These are phyloP conservation scores for Melampsora larici-populina DNA, from an alignment of 1,284 basidiomycete genomes.

Conservation along the genomic window DNA sequence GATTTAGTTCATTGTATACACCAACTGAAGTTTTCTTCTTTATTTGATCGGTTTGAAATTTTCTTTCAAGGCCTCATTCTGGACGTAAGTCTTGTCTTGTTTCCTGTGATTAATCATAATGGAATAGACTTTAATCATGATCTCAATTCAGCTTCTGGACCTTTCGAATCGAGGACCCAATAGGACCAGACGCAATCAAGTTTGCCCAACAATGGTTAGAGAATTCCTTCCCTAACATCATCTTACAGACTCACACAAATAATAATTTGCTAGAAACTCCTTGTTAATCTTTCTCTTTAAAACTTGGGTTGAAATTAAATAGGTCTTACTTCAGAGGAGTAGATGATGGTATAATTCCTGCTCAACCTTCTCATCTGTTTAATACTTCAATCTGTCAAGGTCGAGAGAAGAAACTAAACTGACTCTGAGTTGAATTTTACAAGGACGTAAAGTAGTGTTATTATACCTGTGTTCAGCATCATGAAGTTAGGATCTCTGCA, in stretches of 20 bases:
- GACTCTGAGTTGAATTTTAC: not conserved
- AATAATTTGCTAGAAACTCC: not conserved
- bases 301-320: not conserved
- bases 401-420: conserved; percentile 30
- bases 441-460: too few species aligned
- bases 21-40: not conserved
- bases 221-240: not conserved
- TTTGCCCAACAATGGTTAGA: conserved; percentile 10
- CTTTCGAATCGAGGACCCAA: conserved; percentile 62
- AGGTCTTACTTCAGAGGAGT: conserved; percentile 72
- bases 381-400: conserved; percentile 63
- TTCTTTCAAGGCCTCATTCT: conserved; percentile 6
- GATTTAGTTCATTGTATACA: not conserved
- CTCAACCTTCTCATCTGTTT: conserved; percentile 62
- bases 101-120: not conserved
- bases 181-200: not conserved
- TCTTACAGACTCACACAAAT: not conserved
- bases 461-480: too few species aligned
- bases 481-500: too few species aligned
- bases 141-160: conserved; percentile 62
- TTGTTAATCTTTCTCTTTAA: not conserved
- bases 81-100: conserved; percentile 19
- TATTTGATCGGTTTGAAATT: not conserved
- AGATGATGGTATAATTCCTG: conserved; percentile 62
- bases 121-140: not conserved